A percentile compares a stretch with the other conserved stretches of the same genome.
Conservation (phyloP, 2,329 filamentous ascomycete genomes). For the Paecilomyces dactylethromorphus region DNA sequence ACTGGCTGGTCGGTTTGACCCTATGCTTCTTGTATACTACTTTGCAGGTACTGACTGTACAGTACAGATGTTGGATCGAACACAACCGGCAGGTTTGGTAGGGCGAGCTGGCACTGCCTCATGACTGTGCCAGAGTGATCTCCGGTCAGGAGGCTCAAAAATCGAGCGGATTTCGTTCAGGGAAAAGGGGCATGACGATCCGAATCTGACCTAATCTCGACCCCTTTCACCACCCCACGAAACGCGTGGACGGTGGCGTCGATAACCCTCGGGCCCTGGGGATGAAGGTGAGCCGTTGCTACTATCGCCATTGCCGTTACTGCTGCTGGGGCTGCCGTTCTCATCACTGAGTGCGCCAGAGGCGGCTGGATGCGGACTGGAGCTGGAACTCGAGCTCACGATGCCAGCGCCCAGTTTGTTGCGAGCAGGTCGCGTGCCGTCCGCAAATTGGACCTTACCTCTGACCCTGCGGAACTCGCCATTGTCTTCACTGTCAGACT, state of each 20-base stretch:
- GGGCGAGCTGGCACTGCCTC: too few relatives aligned
- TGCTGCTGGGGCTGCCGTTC: not conserved
- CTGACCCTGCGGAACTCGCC: constrained; percentile 13
- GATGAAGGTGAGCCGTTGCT: constrained; percentile 10
- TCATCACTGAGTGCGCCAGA: not conserved
- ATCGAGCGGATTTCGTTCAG: not conserved
- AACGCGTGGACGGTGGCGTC: constrained; percentile 22
- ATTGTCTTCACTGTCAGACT: constrained; percentile 20
- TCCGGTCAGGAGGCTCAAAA: not conserved
- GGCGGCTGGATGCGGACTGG: not conserved
- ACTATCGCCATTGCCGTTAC: constrained; percentile 10
- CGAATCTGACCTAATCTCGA: not conserved
- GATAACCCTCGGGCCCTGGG: constrained; percentile 1
- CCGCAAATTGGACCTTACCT: constrained; percentile 28
- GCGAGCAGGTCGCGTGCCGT: constrained; percentile 21
- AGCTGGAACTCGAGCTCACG: constrained; percentile 3
- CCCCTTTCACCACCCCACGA: constrained; percentile 39
- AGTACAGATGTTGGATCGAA: too few relatives aligned
- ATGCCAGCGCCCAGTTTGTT: constrained; percentile 10
- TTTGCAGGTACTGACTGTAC: too few relatives aligned
- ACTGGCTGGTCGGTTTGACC: too few relatives aligned
- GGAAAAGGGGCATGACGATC: not conserved
- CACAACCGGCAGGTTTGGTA: too few relatives aligned
- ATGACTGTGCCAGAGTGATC: too few relatives aligned
- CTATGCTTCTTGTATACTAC: too few relatives aligned